These are phyloP conservation scores for Xerocomellus intermedius DNA, from an alignment of 768 basidiomycete species.

Conservation along the genomic window DNA sequence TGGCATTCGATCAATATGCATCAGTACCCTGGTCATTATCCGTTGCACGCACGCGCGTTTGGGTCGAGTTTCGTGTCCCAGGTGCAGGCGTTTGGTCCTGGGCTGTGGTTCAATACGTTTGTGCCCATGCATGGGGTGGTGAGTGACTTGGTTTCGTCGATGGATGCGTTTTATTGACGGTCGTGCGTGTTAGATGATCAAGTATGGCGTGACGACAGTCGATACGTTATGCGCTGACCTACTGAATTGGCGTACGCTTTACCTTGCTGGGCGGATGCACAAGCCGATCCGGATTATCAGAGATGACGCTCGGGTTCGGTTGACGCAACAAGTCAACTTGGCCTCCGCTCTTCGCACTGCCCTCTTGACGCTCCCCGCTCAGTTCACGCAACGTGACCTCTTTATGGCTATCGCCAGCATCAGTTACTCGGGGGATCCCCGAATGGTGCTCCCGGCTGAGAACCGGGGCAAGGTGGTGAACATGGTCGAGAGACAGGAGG, in stretches of 20 bases:
- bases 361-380: conserved; percentile 78
- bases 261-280: conserved; percentile 95
- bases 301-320: conserved; percentile 87
- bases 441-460: conserved; percentile 93
- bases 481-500: conserved; percentile 80
- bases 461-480: conserved; percentile 93
- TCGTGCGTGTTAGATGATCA: conserved; percentile 63
- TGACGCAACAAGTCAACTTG: conserved; percentile 93
- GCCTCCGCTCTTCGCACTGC: conserved; percentile 88
- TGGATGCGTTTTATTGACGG: background rate
- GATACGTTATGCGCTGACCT: conserved; percentile 88
- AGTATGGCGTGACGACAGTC: conserved; percentile 94
- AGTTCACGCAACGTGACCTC: conserved; percentile 78
- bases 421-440: conserved; percentile 85
- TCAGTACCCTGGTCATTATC: conserved; percentile 89
- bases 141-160: conserved; percentile 32
- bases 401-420: conserved; percentile 86
- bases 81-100: conserved; percentile 74
- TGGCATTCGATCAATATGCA: conserved; percentile 97
- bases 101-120: conserved; percentile 96
- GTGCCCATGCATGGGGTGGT: conserved; percentile 83
- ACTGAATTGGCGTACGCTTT: conserved; percentile 89
- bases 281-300: conserved; percentile 93
- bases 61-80: conserved; percentile 81
- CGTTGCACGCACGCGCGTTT: conserved; percentile 78